Base-by-base conservation (phyloP, 495 filamentous ascomycete species). In the Hypoxylon intermedium region DNA sequence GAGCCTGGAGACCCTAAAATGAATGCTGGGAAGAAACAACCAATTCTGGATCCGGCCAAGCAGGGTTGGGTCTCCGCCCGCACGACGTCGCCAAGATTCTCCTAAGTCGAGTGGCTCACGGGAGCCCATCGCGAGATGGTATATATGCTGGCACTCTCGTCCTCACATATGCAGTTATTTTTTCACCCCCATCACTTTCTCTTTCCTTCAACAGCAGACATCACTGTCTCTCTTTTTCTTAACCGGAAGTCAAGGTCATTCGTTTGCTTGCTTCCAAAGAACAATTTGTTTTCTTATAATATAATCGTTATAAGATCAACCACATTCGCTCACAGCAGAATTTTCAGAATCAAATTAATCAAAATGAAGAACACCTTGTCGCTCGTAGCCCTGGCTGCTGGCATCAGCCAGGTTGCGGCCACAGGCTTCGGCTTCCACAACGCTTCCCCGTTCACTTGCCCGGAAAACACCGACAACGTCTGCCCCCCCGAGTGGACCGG, bases 391-490 rank as follows among this genome's bases (percentile, higher is more conserved):
- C 75, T 87, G 65, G 82, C 83, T 67, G 82, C 83, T 58, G 68
- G 76, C 67, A 50, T 79, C 65, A 79, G 82, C 70, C 74, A 81
- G 66, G 86, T 77, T 42, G 68, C 81, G 67, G 87, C 87, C 61
- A 84, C 81, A 37, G 80, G 67, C 15, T 67, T 67, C 53, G 71
- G 72, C 69, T 93, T 89, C 83, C 73, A 75, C 67, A 77, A 81
- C 53, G 80, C 85, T 47, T 70, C 79, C 33, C 72, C 80, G 43
- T 96, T 86, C 76, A 75, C 77, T 42, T 88, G 79, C 77, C 91
- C 91, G 6, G 75, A 75, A 44, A 92, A 90, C 79, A 87, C 84
- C 67, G 75, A 91, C 76, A 93, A 95, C 75, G 73, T 86, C 45
- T 96, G 92, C 78, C 85, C 80, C 43, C 70, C 82, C 12, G 64